These are phyloP conservation scores for Alternaria arborescens DNA, from an alignment of 2,329 filamentous ascomycete species.

Conservation along the genomic window DNA sequence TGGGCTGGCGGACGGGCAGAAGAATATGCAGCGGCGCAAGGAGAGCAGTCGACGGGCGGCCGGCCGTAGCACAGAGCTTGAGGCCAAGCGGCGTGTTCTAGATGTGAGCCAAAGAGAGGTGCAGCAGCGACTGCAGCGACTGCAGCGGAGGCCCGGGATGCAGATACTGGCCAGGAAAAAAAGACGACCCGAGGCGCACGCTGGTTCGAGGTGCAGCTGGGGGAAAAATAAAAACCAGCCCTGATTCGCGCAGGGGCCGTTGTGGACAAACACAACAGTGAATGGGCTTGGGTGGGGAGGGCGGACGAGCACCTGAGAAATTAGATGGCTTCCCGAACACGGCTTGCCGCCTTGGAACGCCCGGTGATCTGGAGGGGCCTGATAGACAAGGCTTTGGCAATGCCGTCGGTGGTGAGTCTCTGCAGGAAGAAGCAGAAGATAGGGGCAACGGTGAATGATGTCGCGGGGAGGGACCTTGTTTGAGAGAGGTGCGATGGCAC, in stretches of 20 bases:
- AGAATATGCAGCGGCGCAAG: constrained; percentile 10
- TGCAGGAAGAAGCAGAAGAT: constrained; percentile 1
- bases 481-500: constrained; percentile 17
- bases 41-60: constrained; percentile 40
- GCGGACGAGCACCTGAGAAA: constrained; percentile 36
- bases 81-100: constrained; percentile 36
- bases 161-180: constrained; percentile 36
- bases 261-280: constrained; percentile 23
- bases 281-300: constrained; percentile 11
- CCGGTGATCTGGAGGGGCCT: constrained; percentile 34
- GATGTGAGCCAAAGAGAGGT: constrained; percentile 40
- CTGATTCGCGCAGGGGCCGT: constrained; percentile 25
- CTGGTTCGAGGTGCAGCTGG: constrained; percentile 30
- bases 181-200: constrained; percentile 31
- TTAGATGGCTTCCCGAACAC: constrained; percentile 37
- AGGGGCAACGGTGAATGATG: neutral
- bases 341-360: constrained; percentile 32
- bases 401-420: constrained; percentile 6
- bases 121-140: constrained; percentile 26
- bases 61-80: constrained; percentile 28
- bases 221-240: constrained; percentile 27
- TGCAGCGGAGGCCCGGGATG: constrained; percentile 30
- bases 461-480: constrained; percentile 14
- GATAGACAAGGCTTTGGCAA: constrained; percentile 4
- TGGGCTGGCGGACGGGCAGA: constrained; percentile 36